phyloP scores from a whole-genome alignment of 2,329 filamentous ascomycete genomes.

The Colletotrichum gloeosporioides region DNA sequence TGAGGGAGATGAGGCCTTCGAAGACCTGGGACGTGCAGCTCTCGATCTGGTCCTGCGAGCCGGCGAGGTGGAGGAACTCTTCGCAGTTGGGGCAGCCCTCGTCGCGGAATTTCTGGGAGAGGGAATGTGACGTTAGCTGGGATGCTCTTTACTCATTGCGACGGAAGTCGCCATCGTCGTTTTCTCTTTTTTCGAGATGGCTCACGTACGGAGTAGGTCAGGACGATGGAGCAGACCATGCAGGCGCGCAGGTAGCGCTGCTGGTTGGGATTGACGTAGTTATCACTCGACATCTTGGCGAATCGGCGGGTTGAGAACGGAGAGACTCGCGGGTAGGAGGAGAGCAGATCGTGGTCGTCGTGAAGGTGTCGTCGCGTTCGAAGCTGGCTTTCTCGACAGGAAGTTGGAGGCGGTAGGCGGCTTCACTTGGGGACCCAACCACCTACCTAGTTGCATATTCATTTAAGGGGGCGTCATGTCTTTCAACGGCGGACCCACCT shows the following conservation, averaged over 20 bases:
- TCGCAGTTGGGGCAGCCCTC: conserved; percentile 98
- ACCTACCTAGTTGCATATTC: not conserved
- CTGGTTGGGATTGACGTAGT: conserved; percentile 76
- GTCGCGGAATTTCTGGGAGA: conserved; percentile 76
- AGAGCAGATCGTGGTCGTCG: not conserved
- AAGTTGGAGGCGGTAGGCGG: not conserved
- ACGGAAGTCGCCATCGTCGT: not conserved
- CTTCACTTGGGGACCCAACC: not conserved
- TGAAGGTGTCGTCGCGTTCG: not conserved
- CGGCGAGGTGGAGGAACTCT: conserved; percentile 82
- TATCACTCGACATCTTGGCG: conserved; percentile 48
- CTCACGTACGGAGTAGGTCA: conserved; percentile 71
- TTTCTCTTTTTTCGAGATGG: conserved; percentile 5
- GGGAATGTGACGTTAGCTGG: not conserved
- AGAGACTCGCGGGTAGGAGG: not conserved
- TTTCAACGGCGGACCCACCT: not conserved
- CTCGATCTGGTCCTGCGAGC: conserved; percentile 80
- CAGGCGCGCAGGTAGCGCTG: conserved; percentile 91
- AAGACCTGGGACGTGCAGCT: conserved; percentile 97
- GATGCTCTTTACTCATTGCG: not conserved
- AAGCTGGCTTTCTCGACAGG: not conserved
- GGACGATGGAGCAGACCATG: conserved; percentile 98
- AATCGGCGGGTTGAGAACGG: not conserved
- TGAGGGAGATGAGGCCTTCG: conserved; percentile 87
- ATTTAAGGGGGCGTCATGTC: not conserved